Evolutionary conservation across 306 rosid genomes (phyloP).

Genomic region (Purshia tridentata): DNA sequence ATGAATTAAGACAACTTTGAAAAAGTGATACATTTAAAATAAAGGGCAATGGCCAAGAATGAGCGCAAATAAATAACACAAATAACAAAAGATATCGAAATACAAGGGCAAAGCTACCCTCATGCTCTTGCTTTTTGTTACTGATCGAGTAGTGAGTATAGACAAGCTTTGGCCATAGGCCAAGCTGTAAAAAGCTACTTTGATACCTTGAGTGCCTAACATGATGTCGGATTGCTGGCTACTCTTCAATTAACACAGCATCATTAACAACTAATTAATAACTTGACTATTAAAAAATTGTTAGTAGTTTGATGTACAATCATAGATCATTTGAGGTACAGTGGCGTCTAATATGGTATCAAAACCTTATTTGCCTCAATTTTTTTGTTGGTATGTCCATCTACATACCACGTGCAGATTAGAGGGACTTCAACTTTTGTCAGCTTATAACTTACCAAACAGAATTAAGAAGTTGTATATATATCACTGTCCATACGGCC

Average conservation of each 20-base stretch:
- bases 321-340: too few species aligned
- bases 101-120: not conserved
- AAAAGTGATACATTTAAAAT: conserved; percentile 10
- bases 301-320: too few species aligned
- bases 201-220: conserved; percentile 10
- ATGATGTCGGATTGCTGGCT: conserved; percentile 24
- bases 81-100: not conserved
- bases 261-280: not conserved
- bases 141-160: not conserved
- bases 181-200: conserved; percentile 19
- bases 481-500: too few species aligned
- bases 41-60: not conserved
- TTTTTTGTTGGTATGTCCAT: too few species aligned
- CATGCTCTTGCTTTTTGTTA: conserved; percentile 3
- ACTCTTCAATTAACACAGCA: not conserved
- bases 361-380: too few species aligned
- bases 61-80: too few species aligned
- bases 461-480: too few species aligned
- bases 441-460: too few species aligned
- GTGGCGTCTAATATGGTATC: too few species aligned
- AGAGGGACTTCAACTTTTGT: too few species aligned
- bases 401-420: too few species aligned
- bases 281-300: not conserved
- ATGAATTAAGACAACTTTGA: conserved; percentile 6
- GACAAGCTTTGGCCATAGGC: conserved; percentile 13